phyloP scores from a whole-genome alignment of 208 protist genomes.

The Porcisia deanei region DNA sequence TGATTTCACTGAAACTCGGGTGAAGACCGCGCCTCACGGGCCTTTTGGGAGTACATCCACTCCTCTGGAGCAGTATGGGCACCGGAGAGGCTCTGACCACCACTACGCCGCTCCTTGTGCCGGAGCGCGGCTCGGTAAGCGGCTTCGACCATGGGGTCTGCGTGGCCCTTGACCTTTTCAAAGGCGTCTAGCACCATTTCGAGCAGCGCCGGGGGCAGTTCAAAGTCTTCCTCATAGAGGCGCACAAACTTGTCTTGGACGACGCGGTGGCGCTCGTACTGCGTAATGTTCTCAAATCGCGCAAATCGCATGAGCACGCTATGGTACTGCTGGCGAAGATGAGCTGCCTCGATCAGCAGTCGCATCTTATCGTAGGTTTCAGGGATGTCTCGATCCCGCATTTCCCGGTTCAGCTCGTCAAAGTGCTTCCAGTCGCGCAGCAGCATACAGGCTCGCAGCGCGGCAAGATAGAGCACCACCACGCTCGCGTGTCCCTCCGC shows the following conservation, averaged over 20 bases:
- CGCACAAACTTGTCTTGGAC: conserved; percentile 44
- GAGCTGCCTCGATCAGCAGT: conserved; percentile 68
- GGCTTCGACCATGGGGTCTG: conserved; percentile 45
- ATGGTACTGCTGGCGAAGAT: conserved; percentile 50
- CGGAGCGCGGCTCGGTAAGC: conserved; percentile 53
- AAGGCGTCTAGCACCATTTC: conserved; percentile 70
- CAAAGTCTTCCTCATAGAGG: conserved; percentile 64
- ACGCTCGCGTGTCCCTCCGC: conserved; percentile 31
- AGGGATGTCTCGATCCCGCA: conserved; percentile 54
- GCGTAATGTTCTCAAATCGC: conserved; percentile 62
- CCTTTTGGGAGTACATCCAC: conserved; percentile 70
- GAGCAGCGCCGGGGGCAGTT: conserved; percentile 43
- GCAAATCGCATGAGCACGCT: conserved; percentile 65
- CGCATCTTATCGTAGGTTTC: conserved; percentile 77
- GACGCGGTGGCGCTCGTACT: conserved; percentile 52
- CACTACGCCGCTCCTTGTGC: conserved; percentile 32
- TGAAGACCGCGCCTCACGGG: conserved; percentile 25
- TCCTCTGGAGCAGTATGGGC: conserved; percentile 28
- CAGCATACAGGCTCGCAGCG: conserved; percentile 63
- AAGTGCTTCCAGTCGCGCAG: conserved; percentile 62
- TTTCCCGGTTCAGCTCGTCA: conserved; percentile 52
- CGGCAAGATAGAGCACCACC: conserved; percentile 49
- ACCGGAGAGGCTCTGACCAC: conserved; percentile 12
- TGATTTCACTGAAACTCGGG: conserved; percentile 19
- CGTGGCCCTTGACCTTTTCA: conserved; percentile 40